A percentile compares a stretch with the other conserved stretches of the same genome.
Conservation (phyloP, 495 filamentous ascomycete genomes). For the Rusavskia elegans region DNA sequence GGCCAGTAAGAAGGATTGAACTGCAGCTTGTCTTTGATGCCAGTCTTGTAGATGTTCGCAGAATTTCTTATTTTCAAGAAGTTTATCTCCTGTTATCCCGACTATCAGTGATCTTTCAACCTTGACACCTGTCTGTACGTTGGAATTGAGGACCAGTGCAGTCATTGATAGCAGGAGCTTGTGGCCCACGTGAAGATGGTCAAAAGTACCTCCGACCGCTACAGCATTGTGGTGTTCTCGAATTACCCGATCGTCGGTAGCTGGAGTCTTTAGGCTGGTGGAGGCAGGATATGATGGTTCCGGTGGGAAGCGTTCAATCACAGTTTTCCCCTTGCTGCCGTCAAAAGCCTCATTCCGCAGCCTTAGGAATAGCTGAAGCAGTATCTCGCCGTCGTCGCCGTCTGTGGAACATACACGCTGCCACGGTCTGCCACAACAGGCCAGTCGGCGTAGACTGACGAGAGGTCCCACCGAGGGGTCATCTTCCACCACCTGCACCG, state of each 20-base stretch:
- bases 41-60: conserved; percentile 65
- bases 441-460: conserved; percentile 44
- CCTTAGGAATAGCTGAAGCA: conserved; percentile 18
- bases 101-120: conserved; percentile 44
- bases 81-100: conserved; percentile 74
- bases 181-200: conserved; percentile 92
- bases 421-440: conserved; percentile 50
- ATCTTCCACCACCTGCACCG: conserved; percentile 21
- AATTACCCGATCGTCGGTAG: conserved; percentile 19
- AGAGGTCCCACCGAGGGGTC: conserved; percentile 30
- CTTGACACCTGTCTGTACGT: conserved; percentile 10
- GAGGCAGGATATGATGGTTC: conserved; percentile 10
- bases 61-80: conserved; percentile 79
- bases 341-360: conserved; percentile 16
- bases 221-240: conserved; percentile 42
- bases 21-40: conserved; percentile 50
- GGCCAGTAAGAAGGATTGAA: conserved; percentile 46
- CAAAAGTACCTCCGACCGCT: conserved; percentile 88
- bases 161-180: conserved; percentile 82
- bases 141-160: conserved; percentile 46
- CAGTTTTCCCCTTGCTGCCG: conserved; percentile 24
- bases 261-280: conserved; percentile 22
- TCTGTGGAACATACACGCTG: conserved; percentile 50
- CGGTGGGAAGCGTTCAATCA: conserved; percentile 27
- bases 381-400: conserved; percentile 35